phyloP scores from a whole-genome alignment of 1,284 basidiomycete genomes.

The Golubevia sp. region DNA sequence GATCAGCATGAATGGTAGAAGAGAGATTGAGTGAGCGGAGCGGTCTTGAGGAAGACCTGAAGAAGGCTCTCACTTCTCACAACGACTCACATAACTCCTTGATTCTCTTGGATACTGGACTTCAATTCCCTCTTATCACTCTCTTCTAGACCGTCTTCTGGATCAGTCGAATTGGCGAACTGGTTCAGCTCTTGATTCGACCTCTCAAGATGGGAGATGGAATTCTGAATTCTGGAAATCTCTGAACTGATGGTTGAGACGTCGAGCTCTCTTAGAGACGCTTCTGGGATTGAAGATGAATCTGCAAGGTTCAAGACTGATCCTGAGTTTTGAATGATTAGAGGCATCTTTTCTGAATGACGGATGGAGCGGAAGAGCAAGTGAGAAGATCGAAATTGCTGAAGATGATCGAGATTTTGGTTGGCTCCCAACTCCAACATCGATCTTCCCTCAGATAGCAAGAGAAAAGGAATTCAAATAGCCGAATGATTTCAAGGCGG shows the following conservation, averaged over 20 bases:
- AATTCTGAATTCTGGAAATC: not conserved
- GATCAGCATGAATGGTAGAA: no score
- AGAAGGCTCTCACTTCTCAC: not conserved
- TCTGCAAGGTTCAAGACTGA: not conserved
- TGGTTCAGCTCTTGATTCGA: not conserved
- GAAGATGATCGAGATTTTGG: no score
- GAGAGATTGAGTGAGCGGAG: no score
- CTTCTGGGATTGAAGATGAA: not conserved
- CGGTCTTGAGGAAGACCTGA: not conserved
- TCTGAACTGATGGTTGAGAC: not conserved
- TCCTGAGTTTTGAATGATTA: not conserved
- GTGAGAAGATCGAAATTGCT: no score
- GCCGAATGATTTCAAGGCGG: no score
- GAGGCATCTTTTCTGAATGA: not conserved
- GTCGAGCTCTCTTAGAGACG: not conserved
- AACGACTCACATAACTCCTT: not conserved
- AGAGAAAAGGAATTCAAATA: no score
- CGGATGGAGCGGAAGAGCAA: no score
- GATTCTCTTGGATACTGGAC: not conserved
- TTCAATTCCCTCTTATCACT: not conserved
- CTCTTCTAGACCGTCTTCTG: not conserved
- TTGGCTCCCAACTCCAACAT: no score
- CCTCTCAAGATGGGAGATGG: not conserved
- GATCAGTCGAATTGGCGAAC: not conserved
- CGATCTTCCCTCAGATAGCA: no score